A percentile compares a stretch with the other conserved stretches of the same genome.
Evolutionary conservation across 495 filamentous ascomycete species (phyloP).

Genomic region (Penicillium subrubescens): DNA sequence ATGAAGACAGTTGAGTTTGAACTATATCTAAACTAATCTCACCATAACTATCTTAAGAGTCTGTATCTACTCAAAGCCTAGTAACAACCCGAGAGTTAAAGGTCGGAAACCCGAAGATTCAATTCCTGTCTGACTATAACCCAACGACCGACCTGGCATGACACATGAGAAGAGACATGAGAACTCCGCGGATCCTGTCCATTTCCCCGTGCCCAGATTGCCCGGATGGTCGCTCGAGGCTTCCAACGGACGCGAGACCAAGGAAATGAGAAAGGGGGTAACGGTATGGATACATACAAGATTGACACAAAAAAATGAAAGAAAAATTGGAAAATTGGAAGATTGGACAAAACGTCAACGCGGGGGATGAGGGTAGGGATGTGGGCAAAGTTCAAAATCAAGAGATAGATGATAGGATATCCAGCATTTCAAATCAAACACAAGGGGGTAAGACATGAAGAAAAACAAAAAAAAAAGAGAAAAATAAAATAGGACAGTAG

Average conservation of each 20-base stretch:
- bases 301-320: constrained; percentile 21
- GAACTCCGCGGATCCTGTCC: constrained; percentile 38
- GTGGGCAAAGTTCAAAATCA: constrained; percentile 17
- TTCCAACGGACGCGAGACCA: constrained; percentile 35
- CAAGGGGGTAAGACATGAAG: constrained; percentile 21
- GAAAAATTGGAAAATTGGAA: not conserved
- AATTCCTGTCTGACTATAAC: constrained; percentile 42
- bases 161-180: constrained; percentile 50
- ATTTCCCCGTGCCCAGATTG: constrained; percentile 32
- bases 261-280: constrained; percentile 34
- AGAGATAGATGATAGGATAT: constrained; percentile 45
- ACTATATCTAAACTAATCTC: not conserved
- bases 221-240: constrained; percentile 30
- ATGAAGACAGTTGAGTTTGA: not conserved
- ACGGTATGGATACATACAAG: constrained; percentile 47
- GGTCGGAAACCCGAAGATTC: constrained; percentile 31
- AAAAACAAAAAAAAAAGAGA: constrained; percentile 21
- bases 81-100: not conserved
- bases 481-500: constrained; percentile 18
- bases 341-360: constrained; percentile 9
- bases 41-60: not conserved
- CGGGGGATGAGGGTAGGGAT: constrained; percentile 9
- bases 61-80: too few species aligned
- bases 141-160: constrained; percentile 46
- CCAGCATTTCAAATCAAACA: constrained; percentile 42